Conservation (phyloP, 2,329 filamentous ascomycete genomes). For the Aureobasidium lini region DNA sequence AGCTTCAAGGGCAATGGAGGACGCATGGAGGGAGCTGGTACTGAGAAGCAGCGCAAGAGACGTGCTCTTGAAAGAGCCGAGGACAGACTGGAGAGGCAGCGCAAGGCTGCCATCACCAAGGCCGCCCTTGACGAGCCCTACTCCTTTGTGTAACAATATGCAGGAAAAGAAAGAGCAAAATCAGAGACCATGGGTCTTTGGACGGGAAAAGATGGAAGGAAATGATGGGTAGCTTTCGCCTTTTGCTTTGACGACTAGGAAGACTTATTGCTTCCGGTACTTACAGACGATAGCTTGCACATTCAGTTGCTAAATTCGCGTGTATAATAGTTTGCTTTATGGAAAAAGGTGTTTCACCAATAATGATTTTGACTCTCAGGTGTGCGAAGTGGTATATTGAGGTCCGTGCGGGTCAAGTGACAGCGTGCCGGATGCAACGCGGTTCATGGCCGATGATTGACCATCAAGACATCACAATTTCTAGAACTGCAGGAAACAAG, state of each 20-base stretch:
- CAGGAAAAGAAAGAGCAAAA: too few species aligned
- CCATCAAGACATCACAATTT: neutral
- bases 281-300: too few species aligned
- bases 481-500: neutral
- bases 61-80: conserved; percentile 27
- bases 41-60: conserved; percentile 29
- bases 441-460: neutral
- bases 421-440: neutral
- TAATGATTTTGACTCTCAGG: neutral
- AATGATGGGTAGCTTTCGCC: too few species aligned
- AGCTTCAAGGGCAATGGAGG: conserved; percentile 10
- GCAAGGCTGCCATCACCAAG: neutral
- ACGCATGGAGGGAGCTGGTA: conserved; percentile 18
- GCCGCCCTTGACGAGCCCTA: neutral
- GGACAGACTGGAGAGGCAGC: conserved; percentile 20
- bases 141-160: too few species aligned
- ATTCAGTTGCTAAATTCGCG: too few species aligned
- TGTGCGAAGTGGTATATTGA: neutral
- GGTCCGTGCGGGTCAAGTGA: conserved; percentile 1
- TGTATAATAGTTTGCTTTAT: too few species aligned
- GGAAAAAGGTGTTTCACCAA: too few species aligned
- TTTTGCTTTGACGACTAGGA: too few species aligned
- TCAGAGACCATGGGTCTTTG: too few species aligned
- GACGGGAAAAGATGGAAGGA: too few species aligned
- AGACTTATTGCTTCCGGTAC: too few species aligned